Percentiles rank a stretch among this genome's conserved stretches.
phyloP scores from a whole-genome alignment of 805 yeast genomes.

The Komagataella ulmi region DNA sequence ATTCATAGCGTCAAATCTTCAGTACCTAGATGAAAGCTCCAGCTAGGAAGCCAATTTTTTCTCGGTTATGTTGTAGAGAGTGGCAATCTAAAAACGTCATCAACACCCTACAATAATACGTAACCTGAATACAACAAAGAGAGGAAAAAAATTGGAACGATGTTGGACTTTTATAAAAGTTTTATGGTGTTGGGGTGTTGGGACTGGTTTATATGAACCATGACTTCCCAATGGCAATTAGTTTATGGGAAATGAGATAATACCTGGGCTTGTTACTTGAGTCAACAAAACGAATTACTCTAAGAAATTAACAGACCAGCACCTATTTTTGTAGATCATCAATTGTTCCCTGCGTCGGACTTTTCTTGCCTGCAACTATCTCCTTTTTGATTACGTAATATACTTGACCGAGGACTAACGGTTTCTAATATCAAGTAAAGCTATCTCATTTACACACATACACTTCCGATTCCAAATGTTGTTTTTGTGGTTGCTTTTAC shows the following conservation, averaged over 20 bases:
- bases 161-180: not conserved
- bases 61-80: constrained; percentile 26
- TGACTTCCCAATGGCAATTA: not conserved
- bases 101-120: constrained; percentile 23
- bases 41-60: constrained; percentile 7
- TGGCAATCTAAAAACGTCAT: constrained; percentile 20
- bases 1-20: constrained; percentile 1
- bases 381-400: not conserved
- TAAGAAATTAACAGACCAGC: too few relatives aligned
- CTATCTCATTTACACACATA: not conserved
- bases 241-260: too few relatives aligned
- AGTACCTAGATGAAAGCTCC: constrained; percentile 6
- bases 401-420: too few relatives aligned
- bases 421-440: too few relatives aligned
- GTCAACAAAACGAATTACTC: too few relatives aligned
- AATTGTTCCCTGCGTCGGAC: too few relatives aligned
- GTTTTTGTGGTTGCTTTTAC: not conserved
- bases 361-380: too few relatives aligned
- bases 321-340: too few relatives aligned
- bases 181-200: not conserved
- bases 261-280: not conserved
- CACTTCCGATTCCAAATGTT: not conserved
- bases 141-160: not conserved
- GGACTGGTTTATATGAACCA: not conserved
- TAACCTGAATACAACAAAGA: constrained; percentile 2